A percentile compares a stretch with the other conserved stretches of the same genome.
Conservation (phyloP, 345 rosid species). For the Capsella bursapastoris region DNA sequence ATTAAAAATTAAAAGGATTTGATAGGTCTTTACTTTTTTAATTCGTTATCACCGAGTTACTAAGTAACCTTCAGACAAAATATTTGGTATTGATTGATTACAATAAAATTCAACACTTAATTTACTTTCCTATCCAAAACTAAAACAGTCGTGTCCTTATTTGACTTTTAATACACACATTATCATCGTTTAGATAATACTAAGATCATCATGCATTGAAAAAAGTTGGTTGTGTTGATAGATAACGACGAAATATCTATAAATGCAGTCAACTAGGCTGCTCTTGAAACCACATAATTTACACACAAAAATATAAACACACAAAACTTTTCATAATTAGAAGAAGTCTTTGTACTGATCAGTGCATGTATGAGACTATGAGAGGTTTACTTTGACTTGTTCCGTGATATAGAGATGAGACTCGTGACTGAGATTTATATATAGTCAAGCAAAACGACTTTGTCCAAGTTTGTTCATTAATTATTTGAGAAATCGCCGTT, state of each 20-base stretch:
- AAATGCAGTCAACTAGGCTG: conserved; percentile 44
- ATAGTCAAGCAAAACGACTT: conserved; percentile 35
- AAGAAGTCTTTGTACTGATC: conserved; percentile 2
- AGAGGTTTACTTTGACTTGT: conserved; percentile 25
- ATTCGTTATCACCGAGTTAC: too few relatives aligned
- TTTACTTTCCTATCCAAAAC: too few relatives aligned
- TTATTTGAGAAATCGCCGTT: conserved; percentile 7
- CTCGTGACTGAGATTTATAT: conserved; percentile 12
- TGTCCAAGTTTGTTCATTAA: conserved; percentile 19
- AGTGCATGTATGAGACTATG: not conserved
- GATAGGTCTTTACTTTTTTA: too few relatives aligned
- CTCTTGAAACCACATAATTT: not conserved
- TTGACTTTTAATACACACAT: conserved; percentile 13
- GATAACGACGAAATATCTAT: conserved; percentile 25
- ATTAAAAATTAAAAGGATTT: too few relatives aligned
- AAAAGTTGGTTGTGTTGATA: conserved; percentile 32
- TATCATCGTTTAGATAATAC: conserved; percentile 22
- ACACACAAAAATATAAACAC: not conserved
- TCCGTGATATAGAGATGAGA: conserved; percentile 1
- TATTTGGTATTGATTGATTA: too few relatives aligned
- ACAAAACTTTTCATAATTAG: not conserved
- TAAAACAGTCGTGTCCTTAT: not conserved
- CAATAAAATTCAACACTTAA: too few relatives aligned
- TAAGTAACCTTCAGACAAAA: too few relatives aligned
- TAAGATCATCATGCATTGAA: not conserved